phyloP scores from a whole-genome alignment of 2,329 filamentous ascomycete genomes.

The Phialophora chinensis region DNA sequence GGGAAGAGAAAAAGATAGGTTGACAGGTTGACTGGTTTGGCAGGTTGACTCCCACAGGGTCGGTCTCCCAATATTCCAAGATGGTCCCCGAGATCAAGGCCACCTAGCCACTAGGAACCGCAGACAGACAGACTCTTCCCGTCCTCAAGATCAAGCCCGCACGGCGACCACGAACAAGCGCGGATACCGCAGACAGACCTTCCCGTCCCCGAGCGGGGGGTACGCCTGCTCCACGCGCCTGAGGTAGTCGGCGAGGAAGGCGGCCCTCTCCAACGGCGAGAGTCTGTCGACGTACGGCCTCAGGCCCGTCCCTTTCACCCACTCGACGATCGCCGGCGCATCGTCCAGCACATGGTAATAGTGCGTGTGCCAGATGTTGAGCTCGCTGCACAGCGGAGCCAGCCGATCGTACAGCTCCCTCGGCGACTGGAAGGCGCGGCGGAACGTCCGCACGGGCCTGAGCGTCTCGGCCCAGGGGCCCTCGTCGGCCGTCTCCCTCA shows the following conservation, averaged over 20 bases:
- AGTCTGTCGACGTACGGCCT: conserved; percentile 61
- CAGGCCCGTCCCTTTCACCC: conserved; percentile 64
- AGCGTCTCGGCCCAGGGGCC: conserved; percentile 50
- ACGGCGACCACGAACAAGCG: conserved; percentile 61
- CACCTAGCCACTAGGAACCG: conserved; percentile 59
- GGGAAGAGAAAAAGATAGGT: too few species aligned
- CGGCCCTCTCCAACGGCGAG: conserved; percentile 47
- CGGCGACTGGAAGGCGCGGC: conserved; percentile 58
- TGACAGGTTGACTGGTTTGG: too few species aligned
- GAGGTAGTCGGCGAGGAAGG: conserved; percentile 58
- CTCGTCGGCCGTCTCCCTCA: conserved; percentile 53
- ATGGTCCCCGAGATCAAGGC: conserved; percentile 1
- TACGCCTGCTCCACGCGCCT: conserved; percentile 53
- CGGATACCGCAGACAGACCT: conserved; percentile 62
- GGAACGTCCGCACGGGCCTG: conserved; percentile 43
- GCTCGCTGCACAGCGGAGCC: conserved; percentile 48
- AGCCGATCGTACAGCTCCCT: conserved; percentile 58
- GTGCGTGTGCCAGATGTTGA: conserved; percentile 62
- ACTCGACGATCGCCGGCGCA: conserved; percentile 62
- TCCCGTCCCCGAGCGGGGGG: conserved; percentile 55
- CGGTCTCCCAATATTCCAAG: neutral
- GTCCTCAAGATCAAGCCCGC: conserved; percentile 45
- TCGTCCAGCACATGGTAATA: conserved; percentile 61
- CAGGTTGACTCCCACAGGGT: too few species aligned
- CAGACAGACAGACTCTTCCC: conserved; percentile 58